Evolutionary conservation across 2,329 filamentous ascomycete species (phyloP).

Genomic region (Incumbomyces lentus): DNA sequence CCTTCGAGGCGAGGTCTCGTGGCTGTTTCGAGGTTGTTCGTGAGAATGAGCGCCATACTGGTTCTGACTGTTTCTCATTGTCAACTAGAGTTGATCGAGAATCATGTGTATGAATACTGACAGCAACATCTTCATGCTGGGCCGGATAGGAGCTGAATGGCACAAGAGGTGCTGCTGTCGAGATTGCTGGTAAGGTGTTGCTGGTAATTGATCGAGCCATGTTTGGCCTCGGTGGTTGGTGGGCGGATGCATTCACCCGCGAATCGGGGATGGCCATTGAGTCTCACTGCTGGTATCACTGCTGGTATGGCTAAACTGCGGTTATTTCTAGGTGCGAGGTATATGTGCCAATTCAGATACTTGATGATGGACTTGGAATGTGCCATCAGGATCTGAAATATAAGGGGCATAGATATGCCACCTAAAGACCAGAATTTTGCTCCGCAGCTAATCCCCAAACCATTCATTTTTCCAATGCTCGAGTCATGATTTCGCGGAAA

Average conservation of each 20-base stretch:
- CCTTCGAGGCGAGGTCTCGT: no score
- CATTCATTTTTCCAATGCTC: neutral
- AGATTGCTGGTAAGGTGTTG: neutral
- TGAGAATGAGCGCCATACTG: neutral
- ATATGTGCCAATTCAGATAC: neutral
- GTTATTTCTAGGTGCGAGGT: neutral
- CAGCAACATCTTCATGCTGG: neutral
- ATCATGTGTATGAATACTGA: neutral
- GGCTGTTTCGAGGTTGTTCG: neutral
- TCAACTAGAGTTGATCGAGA: neutral
- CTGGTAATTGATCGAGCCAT: neutral
- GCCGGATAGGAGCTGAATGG: neutral
- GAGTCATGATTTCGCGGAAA: neutral
- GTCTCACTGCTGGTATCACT: neutral
- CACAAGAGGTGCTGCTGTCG: slow-evolving; percentile 4
- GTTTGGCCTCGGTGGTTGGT: neutral
- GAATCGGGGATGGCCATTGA: neutral
- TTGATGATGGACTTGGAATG: neutral
- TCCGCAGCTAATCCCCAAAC: neutral
- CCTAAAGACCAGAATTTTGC: neutral
- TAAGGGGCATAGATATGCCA: neutral
- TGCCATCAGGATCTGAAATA: neutral
- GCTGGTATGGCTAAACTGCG: neutral
- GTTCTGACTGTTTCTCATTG: neutral
- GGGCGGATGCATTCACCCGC: neutral